Evolutionary conservation across 495 filamentous ascomycete genomes (phyloP), one percentile per base, ranked within the genome.

Genomic region (Penicillium cosmopolitanum): DNA sequence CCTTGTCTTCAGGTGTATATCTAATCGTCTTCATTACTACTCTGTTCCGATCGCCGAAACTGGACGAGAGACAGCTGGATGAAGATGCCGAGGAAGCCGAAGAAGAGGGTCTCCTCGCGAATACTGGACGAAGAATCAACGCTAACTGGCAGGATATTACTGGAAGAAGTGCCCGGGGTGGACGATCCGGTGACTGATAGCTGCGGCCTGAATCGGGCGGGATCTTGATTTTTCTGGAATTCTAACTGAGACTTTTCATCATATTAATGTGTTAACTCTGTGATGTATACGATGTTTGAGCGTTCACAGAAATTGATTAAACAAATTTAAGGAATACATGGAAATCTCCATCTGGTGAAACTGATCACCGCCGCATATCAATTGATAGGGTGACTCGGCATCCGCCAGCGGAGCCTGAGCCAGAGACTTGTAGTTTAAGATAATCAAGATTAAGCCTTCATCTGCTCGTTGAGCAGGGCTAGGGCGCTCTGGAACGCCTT

Each of bases 81-180:
- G 91, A 93, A 58, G 94, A 97, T 74, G 86, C 91, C 18, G 91
- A 96, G 77, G 90, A 87, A n/a, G 93, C 92, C 12, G 95, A 98
- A 66, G 95, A 98, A 71, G 95, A 98, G 75, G 90, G 92, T 3
- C 74, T 98, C 55, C 77, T 98, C 34, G 90, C 90, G 3, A 90
- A 84, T 62, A 94, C 91, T 5, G 87, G 92, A 3, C 76, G 93
- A 53, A 80, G 90, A 15, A 89, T 92, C 57, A 87, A 87, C 55
- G 89, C 92, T n/a, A 90, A 86, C 16, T 96, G 91, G 92, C 85
- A 93, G 71, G 91, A 96, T 71, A 87, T 96, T 46, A 91, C 86
- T 3, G 89, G 89, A 12, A 70, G 78, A 48, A 70, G 65, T 51
- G 69, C 60, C 57, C 73, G 66, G 33, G 63, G 5, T 51, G 47